Evolutionary conservation across 1,284 basidiomycete genomes (phyloP).

Genomic region (Leccinum griseonigrum): DNA sequence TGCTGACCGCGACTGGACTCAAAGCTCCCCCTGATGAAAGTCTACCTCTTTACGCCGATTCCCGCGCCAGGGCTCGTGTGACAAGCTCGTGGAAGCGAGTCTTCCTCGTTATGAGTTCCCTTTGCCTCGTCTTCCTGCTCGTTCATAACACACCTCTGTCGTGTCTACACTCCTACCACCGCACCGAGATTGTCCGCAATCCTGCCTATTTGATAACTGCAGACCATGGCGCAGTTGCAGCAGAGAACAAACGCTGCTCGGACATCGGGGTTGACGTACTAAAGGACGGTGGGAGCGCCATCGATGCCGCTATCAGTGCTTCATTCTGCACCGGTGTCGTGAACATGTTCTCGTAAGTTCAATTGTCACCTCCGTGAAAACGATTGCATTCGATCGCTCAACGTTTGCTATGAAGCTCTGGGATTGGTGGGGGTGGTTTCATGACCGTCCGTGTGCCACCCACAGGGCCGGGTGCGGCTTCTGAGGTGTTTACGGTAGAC

Average conservation of each 20-base stretch:
- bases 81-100: conserved; percentile 12
- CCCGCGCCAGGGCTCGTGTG: not conserved
- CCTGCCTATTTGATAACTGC: conserved; percentile 75
- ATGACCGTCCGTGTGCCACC: conserved; percentile 84
- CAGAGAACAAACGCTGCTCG: conserved; percentile 84
- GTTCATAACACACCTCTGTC: conserved; percentile 1
- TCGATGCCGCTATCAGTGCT: conserved; percentile 83
- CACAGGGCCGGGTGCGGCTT: conserved; percentile 37
- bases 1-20: not conserved
- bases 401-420: conserved; percentile 48
- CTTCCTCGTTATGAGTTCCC: conserved; percentile 12
- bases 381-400: not conserved
- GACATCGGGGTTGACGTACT: conserved; percentile 76
- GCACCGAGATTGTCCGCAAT: conserved; percentile 41
- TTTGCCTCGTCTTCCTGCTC: conserved; percentile 20
- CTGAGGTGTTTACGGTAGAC: conserved; percentile 76
- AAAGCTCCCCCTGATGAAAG: conserved; percentile 5
- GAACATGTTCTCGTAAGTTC: conserved; percentile 82
- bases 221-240: conserved; percentile 79
- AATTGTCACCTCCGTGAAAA: not conserved
- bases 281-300: conserved; percentile 85
- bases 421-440: conserved; percentile 91
- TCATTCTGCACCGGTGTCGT: conserved; percentile 84
- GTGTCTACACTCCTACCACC: not conserved
- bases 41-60: conserved; percentile 25